A percentile compares a stretch with the other conserved stretches of the same genome.
These are phyloP conservation scores for Picochlorum sp. DNA, from an alignment of 139 green algal species.

Conservation along the genomic window DNA sequence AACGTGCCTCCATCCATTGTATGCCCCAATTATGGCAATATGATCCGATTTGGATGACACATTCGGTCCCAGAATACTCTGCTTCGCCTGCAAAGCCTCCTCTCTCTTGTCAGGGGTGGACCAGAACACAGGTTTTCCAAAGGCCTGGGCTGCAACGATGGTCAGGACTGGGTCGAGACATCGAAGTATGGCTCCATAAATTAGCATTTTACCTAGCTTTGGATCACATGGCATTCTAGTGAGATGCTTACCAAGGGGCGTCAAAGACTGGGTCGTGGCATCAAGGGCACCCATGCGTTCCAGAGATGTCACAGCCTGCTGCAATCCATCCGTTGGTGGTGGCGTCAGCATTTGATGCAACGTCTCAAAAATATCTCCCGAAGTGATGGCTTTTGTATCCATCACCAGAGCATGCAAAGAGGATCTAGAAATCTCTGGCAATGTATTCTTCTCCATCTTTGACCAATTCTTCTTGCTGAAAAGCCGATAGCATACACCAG, in stretches of 20 bases:
- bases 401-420: slow-evolving; percentile 53
- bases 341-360: slow-evolving; percentile 59
- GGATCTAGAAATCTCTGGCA: slow-evolving; percentile 72
- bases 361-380: slow-evolving; percentile 9
- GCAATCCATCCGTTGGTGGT: slow-evolving; percentile 24
- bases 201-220: slow-evolving; percentile 71
- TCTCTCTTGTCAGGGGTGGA: slow-evolving; percentile 56
- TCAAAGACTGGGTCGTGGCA: slow-evolving; percentile 48
- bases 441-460: slow-evolving; percentile 38
- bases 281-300: slow-evolving; percentile 49
- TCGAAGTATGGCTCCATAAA: slow-evolving; percentile 76
- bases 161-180: slow-evolving; percentile 69
- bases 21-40: slow-evolving; percentile 71
- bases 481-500: slow-evolving; percentile 72
- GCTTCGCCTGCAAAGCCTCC: slow-evolving; percentile 47
- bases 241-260: slow-evolving; percentile 73
- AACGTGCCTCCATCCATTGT: slow-evolving; percentile 42
- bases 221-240: slow-evolving; percentile 60
- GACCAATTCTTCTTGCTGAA: slow-evolving; percentile 50
- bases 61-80: slow-evolving; percentile 13
- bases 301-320: slow-evolving; percentile 33
- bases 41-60: slow-evolving; percentile 63
- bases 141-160: slow-evolving; percentile 63
- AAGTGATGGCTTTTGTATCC: slow-evolving; percentile 28
- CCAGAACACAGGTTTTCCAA: slow-evolving; percentile 69